Conservation (phyloP, 345 rosid genomes). For the Draba incana region DNA sequence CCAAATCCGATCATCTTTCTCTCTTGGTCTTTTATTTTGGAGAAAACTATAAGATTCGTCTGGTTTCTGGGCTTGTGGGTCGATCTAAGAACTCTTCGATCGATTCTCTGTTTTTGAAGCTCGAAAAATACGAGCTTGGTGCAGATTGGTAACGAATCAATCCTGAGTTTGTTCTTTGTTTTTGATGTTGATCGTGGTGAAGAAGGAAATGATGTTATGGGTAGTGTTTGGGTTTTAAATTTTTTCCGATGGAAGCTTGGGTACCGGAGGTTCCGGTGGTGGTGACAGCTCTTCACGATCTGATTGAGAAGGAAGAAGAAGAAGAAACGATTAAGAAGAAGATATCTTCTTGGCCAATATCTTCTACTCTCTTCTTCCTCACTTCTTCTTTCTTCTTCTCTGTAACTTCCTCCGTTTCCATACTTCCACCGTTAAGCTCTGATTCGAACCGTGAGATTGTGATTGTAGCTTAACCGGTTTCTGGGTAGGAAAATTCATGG, state of each 20-base stretch:
- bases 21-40: slow-evolving; percentile 47
- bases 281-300: no score
- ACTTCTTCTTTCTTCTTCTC: slow-evolving; percentile 53
- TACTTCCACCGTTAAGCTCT: slow-evolving; percentile 47
- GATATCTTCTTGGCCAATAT: slow-evolving; percentile 92
- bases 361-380: slow-evolving; percentile 89
- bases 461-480: slow-evolving; percentile 17
- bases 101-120: slow-evolving; percentile 50
- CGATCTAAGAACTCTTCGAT: slow-evolving; percentile 61
- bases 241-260: no score
- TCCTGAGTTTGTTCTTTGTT: slow-evolving; percentile 49
- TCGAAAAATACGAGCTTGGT: slow-evolving; percentile 60
- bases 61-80: slow-evolving; percentile 70
- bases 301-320: no score
- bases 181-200: slow-evolving; percentile 50
- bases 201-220: slow-evolving; percentile 45
- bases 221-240: no score
- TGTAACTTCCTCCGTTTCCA: slow-evolving; percentile 33
- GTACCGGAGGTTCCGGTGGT: no score
- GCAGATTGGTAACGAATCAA: slow-evolving; percentile 70
- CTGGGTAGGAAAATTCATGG: slow-evolving; percentile 38
- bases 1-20: slow-evolving; percentile 25
- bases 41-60: slow-evolving; percentile 53
- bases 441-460: slow-evolving; percentile 39
- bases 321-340: no score